phyloP scores from a whole-genome alignment of 2,329 filamentous ascomycete genomes.

The Ilyonectria robusta region DNA sequence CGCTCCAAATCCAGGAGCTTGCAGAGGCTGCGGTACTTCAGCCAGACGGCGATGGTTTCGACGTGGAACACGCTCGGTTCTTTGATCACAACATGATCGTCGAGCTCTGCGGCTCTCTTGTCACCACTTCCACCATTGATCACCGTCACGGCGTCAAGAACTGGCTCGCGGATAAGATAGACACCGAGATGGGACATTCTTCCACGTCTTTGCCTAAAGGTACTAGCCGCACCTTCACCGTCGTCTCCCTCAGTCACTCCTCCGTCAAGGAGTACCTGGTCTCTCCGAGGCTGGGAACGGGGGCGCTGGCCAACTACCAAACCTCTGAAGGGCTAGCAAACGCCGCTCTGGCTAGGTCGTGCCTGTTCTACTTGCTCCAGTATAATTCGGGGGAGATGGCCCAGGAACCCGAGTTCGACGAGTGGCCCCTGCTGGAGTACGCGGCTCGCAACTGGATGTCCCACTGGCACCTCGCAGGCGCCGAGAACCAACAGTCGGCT shows the following conservation, averaged over 20 bases:
- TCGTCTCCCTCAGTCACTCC: slow-evolving; percentile 8
- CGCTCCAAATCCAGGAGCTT: background rate
- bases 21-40: slow-evolving; percentile 2
- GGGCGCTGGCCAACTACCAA: background rate
- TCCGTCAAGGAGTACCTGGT: slow-evolving; percentile 16
- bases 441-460: slow-evolving; percentile 3
- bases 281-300: background rate
- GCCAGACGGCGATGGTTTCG: background rate
- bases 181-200: no score
- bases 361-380: background rate
- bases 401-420: background rate
- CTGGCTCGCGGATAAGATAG: no score
- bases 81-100: background rate
- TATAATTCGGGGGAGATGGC: slow-evolving; percentile 1
- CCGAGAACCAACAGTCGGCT: background rate
- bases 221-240: background rate
- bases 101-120: background rate
- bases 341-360: background rate
- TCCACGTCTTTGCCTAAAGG: background rate
- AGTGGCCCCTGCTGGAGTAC: slow-evolving; percentile 7
- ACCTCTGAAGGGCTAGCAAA: background rate
- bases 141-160: no score
- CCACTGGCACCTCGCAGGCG: slow-evolving; percentile 5
- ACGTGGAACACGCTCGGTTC: background rate
- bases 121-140: background rate